Evolutionary conservation across 148 eudicot genomes (phyloP).

Genomic region (Dysphania ambrosioides): DNA sequence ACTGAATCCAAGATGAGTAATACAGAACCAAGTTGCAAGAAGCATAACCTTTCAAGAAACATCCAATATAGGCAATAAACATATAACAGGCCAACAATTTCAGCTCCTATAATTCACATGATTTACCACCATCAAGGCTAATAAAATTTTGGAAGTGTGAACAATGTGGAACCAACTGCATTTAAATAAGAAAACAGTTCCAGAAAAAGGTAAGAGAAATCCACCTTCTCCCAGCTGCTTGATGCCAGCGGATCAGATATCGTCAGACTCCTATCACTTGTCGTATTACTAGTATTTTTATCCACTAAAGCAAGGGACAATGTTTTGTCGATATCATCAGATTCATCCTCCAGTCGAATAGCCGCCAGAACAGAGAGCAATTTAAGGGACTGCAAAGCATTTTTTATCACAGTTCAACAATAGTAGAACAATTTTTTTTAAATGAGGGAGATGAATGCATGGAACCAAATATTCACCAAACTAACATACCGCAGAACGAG

Average conservation of each 20-base stretch:
- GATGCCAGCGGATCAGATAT: conserved; percentile 78
- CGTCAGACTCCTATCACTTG: conserved; percentile 41
- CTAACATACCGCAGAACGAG: conserved; percentile 77
- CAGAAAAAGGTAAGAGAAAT: no score
- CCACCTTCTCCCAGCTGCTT: conserved; percentile 95
- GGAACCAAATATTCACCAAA: background rate
- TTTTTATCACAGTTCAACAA: background rate
- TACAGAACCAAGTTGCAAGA: no score
- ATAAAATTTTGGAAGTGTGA: no score
- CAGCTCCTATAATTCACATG: no score
- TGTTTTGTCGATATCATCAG: conserved; percentile 68
- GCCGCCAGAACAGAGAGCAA: conserved; percentile 88
- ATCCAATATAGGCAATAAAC: no score
- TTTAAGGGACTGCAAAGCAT: conserved; percentile 68
- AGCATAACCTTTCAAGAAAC: no score
- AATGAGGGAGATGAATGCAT: background rate
- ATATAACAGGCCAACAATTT: no score
- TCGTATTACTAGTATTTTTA: conserved; percentile 36
- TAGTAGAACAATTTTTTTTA: background rate
- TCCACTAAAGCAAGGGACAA: conserved; percentile 70
- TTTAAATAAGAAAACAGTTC: no score
- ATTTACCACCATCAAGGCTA: no score
- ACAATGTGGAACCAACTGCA: no score
- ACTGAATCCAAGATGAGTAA: no score
- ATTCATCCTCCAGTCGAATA: conserved; percentile 70